Base-by-base conservation (phyloP, 345 rosid genomes). In the Punica granatum region DNA sequence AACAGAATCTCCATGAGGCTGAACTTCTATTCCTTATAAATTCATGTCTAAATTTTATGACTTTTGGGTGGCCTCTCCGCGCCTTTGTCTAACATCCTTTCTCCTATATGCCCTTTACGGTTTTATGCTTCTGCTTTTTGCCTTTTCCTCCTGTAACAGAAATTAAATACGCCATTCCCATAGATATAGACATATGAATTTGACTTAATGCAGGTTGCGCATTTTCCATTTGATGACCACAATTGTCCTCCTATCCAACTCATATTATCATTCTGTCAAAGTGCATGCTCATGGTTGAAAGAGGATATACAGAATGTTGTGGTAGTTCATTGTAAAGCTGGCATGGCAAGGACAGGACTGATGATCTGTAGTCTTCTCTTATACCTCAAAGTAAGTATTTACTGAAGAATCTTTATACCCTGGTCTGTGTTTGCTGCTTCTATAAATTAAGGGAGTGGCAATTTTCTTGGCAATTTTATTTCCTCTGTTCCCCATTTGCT, bases 311-410 rank as follows among this genome's bases (percentile, higher is more conserved):
- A 89, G 76, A 90, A 93, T 79, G 98, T 93, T 63, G 98, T 89
- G 76, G 98, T 86, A 26, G 92, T 93, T 78, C 98, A 90, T 74
- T 93, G 98, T 74, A 93, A 93, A 76, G 98, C 97, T 41, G 97
- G 96, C 63, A 84, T 93, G 96, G 97, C 84, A 67, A 87, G 98
- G 83, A 93, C 97, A 41, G 98, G 98, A 49, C 71, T 93, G 74
- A 93, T 93, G 98, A 88, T 89, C 67, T 90, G 96, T 69, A 85
- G 96, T 75, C 95, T 93, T 82, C 98, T 93, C 72, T 76, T 93
- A 58, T 87, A 71, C 77, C 81, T 93, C 65, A 90, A 93, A 89
- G 98, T 90, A 74, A 13, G 61, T 33, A 11, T 28, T 28, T 2
- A 28, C 18, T 26, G 34, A 56, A 26, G 34, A 26, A 13, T 56